Evolutionary conservation across 306 rosid species (phyloP).

Genomic region (Pterocarpus macrocarpus): DNA sequence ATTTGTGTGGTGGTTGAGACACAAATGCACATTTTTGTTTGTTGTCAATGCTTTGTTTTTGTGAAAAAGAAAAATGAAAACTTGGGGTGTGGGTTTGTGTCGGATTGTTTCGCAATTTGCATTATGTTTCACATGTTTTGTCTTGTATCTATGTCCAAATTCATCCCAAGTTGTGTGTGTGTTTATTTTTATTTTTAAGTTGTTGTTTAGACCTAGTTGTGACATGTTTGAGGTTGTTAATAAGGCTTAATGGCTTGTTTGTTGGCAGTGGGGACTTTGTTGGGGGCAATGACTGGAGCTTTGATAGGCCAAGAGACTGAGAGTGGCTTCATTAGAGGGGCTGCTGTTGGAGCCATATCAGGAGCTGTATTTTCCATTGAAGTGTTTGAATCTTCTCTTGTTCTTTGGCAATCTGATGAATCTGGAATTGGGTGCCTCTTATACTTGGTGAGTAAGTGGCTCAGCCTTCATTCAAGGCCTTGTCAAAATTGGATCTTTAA

Average conservation of each 20-base stretch:
- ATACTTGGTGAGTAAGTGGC: slow-evolving; percentile 66
- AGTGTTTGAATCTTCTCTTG: slow-evolving; percentile 85
- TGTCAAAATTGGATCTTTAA: neutral
- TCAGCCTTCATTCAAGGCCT: neutral
- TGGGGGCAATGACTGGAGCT: slow-evolving; percentile 98
- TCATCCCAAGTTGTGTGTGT: slow-evolving; percentile 6
- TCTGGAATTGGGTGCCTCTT: slow-evolving; percentile 78
- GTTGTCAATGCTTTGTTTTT: neutral
- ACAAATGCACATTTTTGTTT: slow-evolving; percentile 15
- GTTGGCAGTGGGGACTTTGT: slow-evolving; percentile 81
- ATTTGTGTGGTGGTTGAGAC: neutral
- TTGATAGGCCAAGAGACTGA: slow-evolving; percentile 96
- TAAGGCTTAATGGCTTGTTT: slow-evolving; percentile 35
- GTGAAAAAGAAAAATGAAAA: slow-evolving; percentile 7
- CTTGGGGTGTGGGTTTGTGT: slow-evolving; percentile 46
- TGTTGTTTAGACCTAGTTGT: neutral
- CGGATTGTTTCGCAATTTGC: slow-evolving; percentile 33
- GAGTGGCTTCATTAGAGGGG: slow-evolving; percentile 94
- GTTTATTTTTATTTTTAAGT: neutral
- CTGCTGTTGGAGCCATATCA: slow-evolving; percentile 91
- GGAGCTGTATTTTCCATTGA: slow-evolving; percentile 93
- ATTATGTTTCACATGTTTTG: slow-evolving; percentile 1
- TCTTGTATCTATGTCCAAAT: neutral
- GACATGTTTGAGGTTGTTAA: slow-evolving; percentile 23
- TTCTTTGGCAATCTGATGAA: slow-evolving; percentile 83